Percentiles rank a stretch among this genome's conserved stretches.
phyloP scores from a whole-genome alignment of 2,329 filamentous ascomycete species.

The Onygena corvina region DNA sequence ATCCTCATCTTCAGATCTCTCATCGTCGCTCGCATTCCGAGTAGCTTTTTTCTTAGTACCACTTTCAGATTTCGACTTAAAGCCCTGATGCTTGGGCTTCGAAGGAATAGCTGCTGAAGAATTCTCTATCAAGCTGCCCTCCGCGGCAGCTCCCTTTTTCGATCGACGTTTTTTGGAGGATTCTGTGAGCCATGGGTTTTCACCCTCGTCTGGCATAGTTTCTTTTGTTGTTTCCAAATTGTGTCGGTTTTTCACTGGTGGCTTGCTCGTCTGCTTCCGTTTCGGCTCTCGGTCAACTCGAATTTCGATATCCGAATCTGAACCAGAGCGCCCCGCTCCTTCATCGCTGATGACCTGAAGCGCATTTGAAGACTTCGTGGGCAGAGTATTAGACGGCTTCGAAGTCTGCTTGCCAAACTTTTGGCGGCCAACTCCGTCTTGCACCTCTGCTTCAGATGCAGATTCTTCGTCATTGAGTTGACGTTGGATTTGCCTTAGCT shows the following conservation, averaged over 20 bases:
- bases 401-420: conserved; percentile 28
- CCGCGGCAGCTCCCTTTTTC: conserved; percentile 12
- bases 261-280: conserved; percentile 16
- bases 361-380: conserved; percentile 33
- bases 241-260: neutral
- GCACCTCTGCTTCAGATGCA: conserved; percentile 39
- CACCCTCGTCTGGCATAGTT: conserved; percentile 15
- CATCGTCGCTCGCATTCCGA: conserved; percentile 27
- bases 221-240: neutral
- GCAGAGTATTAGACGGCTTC: conserved; percentile 23
- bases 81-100: conserved; percentile 9
- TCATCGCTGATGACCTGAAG: conserved; percentile 47
- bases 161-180: conserved; percentile 18
- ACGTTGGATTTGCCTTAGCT: conserved; percentile 55
- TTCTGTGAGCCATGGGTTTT: conserved; percentile 29
- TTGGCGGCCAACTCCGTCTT: conserved; percentile 52
- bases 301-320: conserved; percentile 27
- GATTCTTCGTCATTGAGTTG: conserved; percentile 54
- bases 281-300: conserved; percentile 21
- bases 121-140: conserved; percentile 16
- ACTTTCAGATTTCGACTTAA: conserved; percentile 14
- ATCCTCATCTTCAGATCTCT: conserved; percentile 33
- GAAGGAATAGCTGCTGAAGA: neutral
- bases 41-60: conserved; percentile 17
- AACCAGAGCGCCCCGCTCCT: conserved; percentile 11